Conservation (phyloP, 371 early-diverging fungal species). For the Mortierella sp. region DNA sequence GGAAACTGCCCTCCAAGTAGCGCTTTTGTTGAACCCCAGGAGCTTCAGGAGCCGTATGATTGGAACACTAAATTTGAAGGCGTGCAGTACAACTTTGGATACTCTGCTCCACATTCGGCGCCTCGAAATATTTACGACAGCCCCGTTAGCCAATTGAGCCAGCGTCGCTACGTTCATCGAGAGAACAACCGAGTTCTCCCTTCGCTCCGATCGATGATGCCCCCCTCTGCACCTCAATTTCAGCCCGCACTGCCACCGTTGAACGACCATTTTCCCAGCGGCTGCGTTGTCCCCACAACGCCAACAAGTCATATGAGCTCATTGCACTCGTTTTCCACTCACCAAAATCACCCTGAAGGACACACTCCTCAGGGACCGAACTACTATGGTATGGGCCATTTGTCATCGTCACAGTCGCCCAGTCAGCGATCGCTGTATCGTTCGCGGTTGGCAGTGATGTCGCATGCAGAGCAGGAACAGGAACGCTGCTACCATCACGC, state of each 20-base stretch:
- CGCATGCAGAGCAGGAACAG: conserved; percentile 46
- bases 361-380: background rate
- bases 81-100: too few species aligned
- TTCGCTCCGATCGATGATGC: too few species aligned
- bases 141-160: too few species aligned
- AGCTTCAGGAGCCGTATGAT: too few species aligned
- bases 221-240: background rate
- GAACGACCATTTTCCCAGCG: background rate
- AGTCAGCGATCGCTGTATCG: conserved; percentile 14
- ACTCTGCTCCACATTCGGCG: too few species aligned
- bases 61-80: too few species aligned
- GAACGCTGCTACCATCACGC: conserved; percentile 43
- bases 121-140: too few species aligned
- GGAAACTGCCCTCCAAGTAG: too few species aligned
- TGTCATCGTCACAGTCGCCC: conserved; percentile 25
- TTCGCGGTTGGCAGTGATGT: conserved; percentile 32
- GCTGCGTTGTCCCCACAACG: background rate
- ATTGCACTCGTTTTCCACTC: too few species aligned
- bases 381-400: background rate
- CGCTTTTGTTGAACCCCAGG: too few species aligned
- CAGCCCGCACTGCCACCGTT: background rate
- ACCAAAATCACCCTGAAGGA: background rate
- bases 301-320: background rate
- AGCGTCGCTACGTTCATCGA: too few species aligned
- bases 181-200: too few species aligned